Evolutionary conservation across 2,329 filamentous ascomycete species (phyloP).

Genomic region (Cryoendolithus antarcticus): DNA sequence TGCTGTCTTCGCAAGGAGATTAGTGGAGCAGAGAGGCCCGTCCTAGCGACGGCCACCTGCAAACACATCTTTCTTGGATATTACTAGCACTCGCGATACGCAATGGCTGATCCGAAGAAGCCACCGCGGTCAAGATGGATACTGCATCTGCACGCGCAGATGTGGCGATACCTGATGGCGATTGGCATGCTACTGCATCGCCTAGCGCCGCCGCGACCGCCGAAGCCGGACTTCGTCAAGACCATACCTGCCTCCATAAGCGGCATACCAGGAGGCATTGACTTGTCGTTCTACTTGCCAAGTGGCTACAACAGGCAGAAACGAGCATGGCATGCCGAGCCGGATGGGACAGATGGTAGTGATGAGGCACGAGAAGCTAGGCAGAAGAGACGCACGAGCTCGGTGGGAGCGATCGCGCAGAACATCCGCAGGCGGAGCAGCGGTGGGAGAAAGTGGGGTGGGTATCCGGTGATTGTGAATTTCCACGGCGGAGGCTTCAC

Average conservation of each 20-base stretch:
- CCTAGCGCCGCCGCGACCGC: constrained; percentile 47
- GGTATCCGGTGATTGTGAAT: constrained; percentile 47
- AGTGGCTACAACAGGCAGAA: constrained; percentile 33
- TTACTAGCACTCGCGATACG: too few relatives aligned
- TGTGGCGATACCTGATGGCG: constrained; percentile 56
- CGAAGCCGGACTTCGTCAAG: constrained; percentile 46
- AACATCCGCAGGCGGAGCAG: constrained; percentile 12
- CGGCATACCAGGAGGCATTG: constrained; percentile 34
- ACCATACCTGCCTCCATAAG: constrained; percentile 40
- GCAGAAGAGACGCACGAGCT: constrained; percentile 11
- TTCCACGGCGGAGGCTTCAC: constrained; percentile 56
- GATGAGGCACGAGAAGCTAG: constrained; percentile 6
- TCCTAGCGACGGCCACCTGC: too few relatives aligned
- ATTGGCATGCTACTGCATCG: constrained; percentile 59
- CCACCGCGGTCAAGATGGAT: constrained; percentile 40
- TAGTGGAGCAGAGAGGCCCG: too few relatives aligned
- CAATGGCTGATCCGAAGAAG: too few relatives aligned
- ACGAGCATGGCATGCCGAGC: constrained; percentile 18
- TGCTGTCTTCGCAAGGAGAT: too few relatives aligned
- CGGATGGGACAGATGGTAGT: constrained; percentile 5
- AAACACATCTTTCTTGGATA: too few relatives aligned
- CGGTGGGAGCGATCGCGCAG: constrained; percentile 13
- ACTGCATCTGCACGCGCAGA: constrained; percentile 49
- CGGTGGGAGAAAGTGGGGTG: constrained; percentile 27
- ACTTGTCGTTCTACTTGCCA: constrained; percentile 51